Evolutionary conservation across 202 grass and related monocot species (phyloP).

Genomic region (Dendrocalamus latiflorus): DNA sequence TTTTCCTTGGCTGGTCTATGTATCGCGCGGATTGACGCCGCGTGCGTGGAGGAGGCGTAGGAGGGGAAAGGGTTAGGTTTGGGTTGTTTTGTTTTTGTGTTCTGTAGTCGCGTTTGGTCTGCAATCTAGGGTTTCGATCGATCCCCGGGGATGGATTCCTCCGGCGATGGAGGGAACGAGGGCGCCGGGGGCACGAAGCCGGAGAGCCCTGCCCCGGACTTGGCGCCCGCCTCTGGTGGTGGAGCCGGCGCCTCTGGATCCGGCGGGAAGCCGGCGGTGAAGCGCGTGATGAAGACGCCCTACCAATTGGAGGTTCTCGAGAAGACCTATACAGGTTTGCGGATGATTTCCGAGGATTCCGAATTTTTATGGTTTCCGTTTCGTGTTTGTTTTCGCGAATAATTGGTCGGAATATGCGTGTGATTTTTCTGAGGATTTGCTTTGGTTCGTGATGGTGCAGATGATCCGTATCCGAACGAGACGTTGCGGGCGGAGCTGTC

Average conservation of each 20-base stretch:
- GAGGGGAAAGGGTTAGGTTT: slow-evolving; percentile 22
- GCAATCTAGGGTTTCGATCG: slow-evolving; percentile 44
- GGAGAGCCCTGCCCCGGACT: slow-evolving; percentile 21
- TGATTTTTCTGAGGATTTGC: background rate
- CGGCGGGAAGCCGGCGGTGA: slow-evolving; percentile 32
- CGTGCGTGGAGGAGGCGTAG: background rate
- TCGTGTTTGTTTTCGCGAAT: background rate
- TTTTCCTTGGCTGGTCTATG: slow-evolving; percentile 3
- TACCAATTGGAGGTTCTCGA: slow-evolving; percentile 91
- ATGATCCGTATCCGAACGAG: slow-evolving; percentile 66
- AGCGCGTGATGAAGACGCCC: slow-evolving; percentile 94
- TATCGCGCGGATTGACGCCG: background rate
- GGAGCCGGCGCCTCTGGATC: slow-evolving; percentile 34
- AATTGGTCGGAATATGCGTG: background rate
- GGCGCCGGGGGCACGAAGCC: background rate
- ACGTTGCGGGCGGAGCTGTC: slow-evolving; percentile 53
- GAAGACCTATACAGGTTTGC: slow-evolving; percentile 73
- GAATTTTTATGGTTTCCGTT: background rate
- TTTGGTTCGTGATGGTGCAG: slow-evolving; percentile 42
- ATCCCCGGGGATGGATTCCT: slow-evolving; percentile 46
- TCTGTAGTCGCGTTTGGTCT: background rate
- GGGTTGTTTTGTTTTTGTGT: background rate
- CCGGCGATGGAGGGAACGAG: slow-evolving; percentile 45
- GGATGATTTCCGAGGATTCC: background rate
- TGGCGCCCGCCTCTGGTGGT: slow-evolving; percentile 14